Percentiles rank a stretch among this genome's conserved stretches.
Conservation (phyloP, 768 basidiomycete genomes). For the Lenzites betulinus region DNA sequence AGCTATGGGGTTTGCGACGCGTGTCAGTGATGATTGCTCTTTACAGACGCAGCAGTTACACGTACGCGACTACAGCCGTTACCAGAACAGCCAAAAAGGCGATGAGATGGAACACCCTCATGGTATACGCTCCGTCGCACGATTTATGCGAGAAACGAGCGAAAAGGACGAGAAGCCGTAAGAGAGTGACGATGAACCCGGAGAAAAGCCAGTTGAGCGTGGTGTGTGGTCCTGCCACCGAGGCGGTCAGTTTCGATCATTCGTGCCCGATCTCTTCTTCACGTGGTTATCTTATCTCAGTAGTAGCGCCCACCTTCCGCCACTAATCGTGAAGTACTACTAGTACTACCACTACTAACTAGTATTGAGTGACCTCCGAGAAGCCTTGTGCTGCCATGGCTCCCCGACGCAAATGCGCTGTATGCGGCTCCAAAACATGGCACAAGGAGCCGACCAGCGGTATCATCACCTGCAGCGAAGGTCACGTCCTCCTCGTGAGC, state of each 20-base stretch:
- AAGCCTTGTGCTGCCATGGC: constrained; percentile 45
- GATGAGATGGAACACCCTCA: constrained; percentile 54
- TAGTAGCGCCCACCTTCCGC: no score
- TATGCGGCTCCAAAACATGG: constrained; percentile 87
- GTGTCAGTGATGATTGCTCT: constrained; percentile 3
- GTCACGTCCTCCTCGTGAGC: constrained; percentile 82
- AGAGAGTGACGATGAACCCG: background rate
- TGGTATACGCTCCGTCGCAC: constrained; percentile 26
- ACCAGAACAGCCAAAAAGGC: constrained; percentile 53
- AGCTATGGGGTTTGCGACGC: constrained; percentile 42
- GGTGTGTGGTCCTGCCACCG: background rate
- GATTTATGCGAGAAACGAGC: background rate
- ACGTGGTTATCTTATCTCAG: constrained; percentile 24
- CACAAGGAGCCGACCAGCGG: constrained; percentile 84
- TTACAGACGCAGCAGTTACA: constrained; percentile 22
- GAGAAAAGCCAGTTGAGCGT: background rate
- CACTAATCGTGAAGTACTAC: no score
- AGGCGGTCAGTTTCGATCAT: constrained; percentile 5
- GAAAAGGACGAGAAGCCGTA: background rate
- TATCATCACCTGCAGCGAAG: constrained; percentile 84
- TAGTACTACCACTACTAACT: no score
- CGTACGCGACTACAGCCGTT: constrained; percentile 61
- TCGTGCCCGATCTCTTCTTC: constrained; percentile 13
- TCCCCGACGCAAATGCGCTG: constrained; percentile 63
- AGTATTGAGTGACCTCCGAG: no score